Base-by-base conservation (phyloP, 352 stramenopile genomes). In the Globisporangium perplexum region DNA sequence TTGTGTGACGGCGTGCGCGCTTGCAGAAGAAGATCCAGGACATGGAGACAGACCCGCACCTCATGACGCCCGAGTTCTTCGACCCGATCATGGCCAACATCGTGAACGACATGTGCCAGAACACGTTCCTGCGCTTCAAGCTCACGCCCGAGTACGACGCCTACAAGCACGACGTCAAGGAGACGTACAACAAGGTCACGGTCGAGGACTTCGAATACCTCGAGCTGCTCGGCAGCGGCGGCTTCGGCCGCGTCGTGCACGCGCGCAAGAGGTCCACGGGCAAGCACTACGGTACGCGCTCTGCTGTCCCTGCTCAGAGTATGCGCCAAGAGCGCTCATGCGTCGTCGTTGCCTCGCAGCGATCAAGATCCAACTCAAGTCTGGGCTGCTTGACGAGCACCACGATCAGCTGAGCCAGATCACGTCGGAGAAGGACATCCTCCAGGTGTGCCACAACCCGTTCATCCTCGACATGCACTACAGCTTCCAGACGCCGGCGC, bases 341-440 rank as follows among this genome's bases (percentile, higher is more conserved):
- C 26, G 3, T 30, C 26, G 5, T 30, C 5, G 26, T 2, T 30
- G 26, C 26, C 26, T 30, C 5, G 41, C 50, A 91, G 77, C 89
- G 0, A 96, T 97, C 69, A 97, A 97, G 60, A 90, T 97, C 55
- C 88, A 97, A 70, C 69, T 95, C 42, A 97, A 97, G 69, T 81
- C 77, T 12, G 84, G 83, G 42, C 63, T 97, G 33, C 50, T 97
- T 22, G 86, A 96, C 53, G 83, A 88, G 47, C 87, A 91, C 53
- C 83, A 86, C 59, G 76, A 91, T 43, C 83, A 89, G 55, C 65
- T 91, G 55, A 82, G 72, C 49, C 82, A 93, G 59, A 93, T 94
- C 54, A 90, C 86, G 20, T 92, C 87, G 7, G 89, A 95, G 61
- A 95, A 95, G 59, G 81, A 90, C 53, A 88, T 94, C 59, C 66